Base-by-base conservation (phyloP, 2,329 filamentous ascomycete genomes). In the Pseudocercospora fuligena region DNA sequence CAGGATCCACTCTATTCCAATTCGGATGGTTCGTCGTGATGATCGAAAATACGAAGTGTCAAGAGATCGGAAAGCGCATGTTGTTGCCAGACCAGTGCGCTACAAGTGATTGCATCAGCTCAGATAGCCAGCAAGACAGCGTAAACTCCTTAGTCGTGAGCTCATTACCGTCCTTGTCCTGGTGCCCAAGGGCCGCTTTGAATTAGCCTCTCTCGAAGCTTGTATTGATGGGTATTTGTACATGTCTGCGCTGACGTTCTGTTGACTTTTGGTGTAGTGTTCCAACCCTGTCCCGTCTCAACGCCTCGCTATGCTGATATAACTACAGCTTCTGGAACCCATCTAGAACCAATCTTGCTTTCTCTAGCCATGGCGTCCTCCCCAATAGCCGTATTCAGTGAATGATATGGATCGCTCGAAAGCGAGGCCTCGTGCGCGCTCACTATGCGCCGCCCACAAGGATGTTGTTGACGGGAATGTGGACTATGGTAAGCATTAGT, bases 401-500 rank as follows among this genome's bases (percentile, higher is more conserved):
- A 19, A 12, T 36, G 25, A 12, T 27, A 14, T 31, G 9, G 11
- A 11, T 27, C 56, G 56, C 56, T 58, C 56, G 56, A 43, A 25
- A 58, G 43, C 56, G 56, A 58, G 36, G 4, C 56, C 16, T 49
- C 14, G 46, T 33, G 31, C 19, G 49, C 14, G 31, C 19, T 62
- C 11, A 75, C 82, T 86, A 90, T 77, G 88, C 88, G 78, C 86
- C 88, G 67, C 87, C 88, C 70, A 91, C 88, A 65, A 91, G 84
- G 67, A 90, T 87, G 78, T 90, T 88, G 85, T 90, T 90, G 70
- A 91, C 85, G 69, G 89, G 89, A 58, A 90, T 89, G 78, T 90
- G 88, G 70, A 90, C 87, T 89, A 64, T 14, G 1, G 7, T 14
- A 53, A 14, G 53, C 19, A 14, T 47, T 21, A 49, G 47, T 5